Percentiles rank a stretch among this genome's conserved stretches.
Evolutionary conservation across 2,329 filamentous ascomycete species (phyloP).

Genomic region (Fusarium clavum): DNA sequence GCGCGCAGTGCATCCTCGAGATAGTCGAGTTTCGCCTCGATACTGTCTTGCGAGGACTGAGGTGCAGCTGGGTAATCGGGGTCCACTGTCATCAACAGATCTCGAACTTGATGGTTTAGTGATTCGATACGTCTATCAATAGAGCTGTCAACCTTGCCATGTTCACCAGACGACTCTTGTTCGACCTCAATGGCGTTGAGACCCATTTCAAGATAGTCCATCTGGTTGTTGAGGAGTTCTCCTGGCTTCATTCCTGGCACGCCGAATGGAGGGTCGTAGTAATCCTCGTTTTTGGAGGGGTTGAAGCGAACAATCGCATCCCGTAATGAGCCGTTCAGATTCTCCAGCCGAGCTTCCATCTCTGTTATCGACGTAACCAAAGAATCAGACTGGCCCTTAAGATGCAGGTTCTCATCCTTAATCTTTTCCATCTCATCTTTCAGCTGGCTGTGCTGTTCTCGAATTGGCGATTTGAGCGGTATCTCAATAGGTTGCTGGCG

Average conservation of each 20-base stretch:
- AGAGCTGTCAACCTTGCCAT: constrained; percentile 56
- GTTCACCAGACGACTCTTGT: constrained; percentile 56
- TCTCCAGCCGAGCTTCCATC: constrained; percentile 74
- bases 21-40: constrained; percentile 76
- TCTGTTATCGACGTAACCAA: constrained; percentile 64
- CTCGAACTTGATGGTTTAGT: constrained; percentile 73
- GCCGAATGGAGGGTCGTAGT: constrained; percentile 56
- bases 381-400: constrained; percentile 50
- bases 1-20: constrained; percentile 70
- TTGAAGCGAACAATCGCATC: constrained; percentile 74
- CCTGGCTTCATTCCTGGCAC: constrained; percentile 54
- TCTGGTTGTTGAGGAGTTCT: constrained; percentile 64
- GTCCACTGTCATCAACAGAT: constrained; percentile 63
- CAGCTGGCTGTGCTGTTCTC: constrained; percentile 64
- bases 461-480: constrained; percentile 67
- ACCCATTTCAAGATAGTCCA: constrained; percentile 78
- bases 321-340: constrained; percentile 74
- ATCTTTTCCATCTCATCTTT: constrained; percentile 60
- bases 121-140: constrained; percentile 67
- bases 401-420: constrained; percentile 58
- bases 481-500: constrained; percentile 65
- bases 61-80: constrained; percentile 69
- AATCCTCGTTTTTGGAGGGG: constrained; percentile 63
- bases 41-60: constrained; percentile 63
- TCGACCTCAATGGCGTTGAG: constrained; percentile 70